Conservation (phyloP, 176 grass and related monocot genomes). For the Leersia perrieri region DNA sequence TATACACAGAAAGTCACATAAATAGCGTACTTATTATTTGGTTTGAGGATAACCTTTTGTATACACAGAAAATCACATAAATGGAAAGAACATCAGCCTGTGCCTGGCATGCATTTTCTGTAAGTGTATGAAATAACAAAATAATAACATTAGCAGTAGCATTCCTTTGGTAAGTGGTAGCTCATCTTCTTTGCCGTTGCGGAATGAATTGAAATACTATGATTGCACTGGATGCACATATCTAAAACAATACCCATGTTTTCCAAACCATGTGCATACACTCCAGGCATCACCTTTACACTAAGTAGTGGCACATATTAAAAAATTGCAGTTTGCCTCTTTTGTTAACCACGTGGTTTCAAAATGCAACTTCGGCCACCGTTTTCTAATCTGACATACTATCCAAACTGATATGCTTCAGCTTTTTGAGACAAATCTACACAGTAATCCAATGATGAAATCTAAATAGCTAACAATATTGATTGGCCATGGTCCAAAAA, state of each 20-base stretch:
- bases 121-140: not conserved
- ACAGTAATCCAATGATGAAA: not conserved
- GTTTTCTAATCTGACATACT: not conserved
- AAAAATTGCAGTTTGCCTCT: not conserved
- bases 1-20: not conserved
- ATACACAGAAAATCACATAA: too few species aligned
- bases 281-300: not conserved
- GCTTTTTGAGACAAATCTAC: constrained; percentile 10
- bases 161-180: constrained; percentile 11
- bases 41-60: too few species aligned
- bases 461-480: not conserved
- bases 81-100: not conserved
- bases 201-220: not conserved
- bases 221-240: not conserved
- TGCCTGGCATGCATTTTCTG: not conserved
- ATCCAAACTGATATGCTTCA: not conserved
- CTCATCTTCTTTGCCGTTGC: not conserved
- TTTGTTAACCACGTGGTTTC: not conserved
- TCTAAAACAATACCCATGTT: not conserved
- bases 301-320: not conserved
- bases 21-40: not conserved
- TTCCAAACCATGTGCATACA: not conserved
- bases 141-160: not conserved
- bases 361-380: not conserved
- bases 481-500: not conserved